These are phyloP conservation scores for Aureobasidium sp. DNA, from an alignment of 2,329 filamentous ascomycete species.

Conservation along the genomic window DNA sequence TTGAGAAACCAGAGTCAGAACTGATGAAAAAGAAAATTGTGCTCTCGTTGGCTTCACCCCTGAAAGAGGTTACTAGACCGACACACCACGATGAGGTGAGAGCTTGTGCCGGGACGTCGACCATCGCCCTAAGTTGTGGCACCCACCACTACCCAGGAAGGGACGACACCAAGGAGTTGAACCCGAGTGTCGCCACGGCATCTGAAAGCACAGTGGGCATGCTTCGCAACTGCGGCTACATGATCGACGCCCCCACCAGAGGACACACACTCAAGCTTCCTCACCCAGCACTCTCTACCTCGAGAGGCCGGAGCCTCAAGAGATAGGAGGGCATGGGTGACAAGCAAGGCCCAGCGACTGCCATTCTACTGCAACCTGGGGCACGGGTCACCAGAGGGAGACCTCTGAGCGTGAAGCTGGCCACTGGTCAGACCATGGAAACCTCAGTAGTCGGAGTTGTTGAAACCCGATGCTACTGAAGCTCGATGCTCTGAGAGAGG, in stretches of 20 bases:
- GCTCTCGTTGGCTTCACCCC: slow-evolving; percentile 1
- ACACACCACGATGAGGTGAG: slow-evolving; percentile 3
- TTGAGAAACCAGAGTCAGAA: background rate
- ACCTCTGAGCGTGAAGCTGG: background rate
- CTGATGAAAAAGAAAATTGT: background rate
- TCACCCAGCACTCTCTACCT: background rate
- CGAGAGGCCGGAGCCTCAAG: background rate
- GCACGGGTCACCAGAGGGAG: background rate
- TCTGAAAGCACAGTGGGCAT: background rate
- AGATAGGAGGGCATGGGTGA: background rate
- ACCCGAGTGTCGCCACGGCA: background rate
- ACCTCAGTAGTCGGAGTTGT: background rate
- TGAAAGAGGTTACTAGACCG: background rate
- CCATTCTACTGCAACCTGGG: background rate
- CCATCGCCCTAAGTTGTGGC: background rate
- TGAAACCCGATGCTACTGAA: background rate
- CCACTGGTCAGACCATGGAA: background rate
- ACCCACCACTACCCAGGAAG: background rate
- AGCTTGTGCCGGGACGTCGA: background rate
- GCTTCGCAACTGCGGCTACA: background rate
- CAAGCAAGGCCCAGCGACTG: background rate
- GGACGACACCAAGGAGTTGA: background rate
- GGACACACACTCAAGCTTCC: background rate
- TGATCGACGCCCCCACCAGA: background rate
- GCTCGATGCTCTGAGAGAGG: background rate